Conservation (phyloP, 192 early-diverging fungal species). For the Podila epigama region DNA sequence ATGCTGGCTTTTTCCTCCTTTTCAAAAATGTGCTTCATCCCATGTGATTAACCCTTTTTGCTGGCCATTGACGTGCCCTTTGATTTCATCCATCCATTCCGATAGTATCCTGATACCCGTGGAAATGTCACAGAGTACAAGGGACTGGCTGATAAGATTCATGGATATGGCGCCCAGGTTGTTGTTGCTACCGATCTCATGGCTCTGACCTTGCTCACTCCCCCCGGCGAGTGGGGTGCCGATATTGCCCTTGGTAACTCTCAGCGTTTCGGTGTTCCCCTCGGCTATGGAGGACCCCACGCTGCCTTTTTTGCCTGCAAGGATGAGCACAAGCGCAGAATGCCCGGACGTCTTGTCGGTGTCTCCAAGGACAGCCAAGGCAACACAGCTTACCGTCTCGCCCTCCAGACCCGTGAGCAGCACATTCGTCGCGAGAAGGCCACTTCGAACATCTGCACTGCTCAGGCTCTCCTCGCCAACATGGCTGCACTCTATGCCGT, state of each 20-base stretch:
- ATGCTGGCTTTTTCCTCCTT: not conserved
- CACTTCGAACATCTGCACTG: slow-evolving; percentile 98
- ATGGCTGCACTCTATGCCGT: slow-evolving; percentile 99
- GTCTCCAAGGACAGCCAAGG: slow-evolving; percentile 93
- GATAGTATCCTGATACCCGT: slow-evolving; percentile 92
- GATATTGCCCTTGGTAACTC: slow-evolving; percentile 98
- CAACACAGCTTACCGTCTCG: slow-evolving; percentile 89
- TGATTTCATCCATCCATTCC: not conserved
- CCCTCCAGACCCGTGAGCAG: slow-evolving; percentile 98
- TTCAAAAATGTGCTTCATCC: no score
- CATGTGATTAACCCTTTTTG: not conserved
- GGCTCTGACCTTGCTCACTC: slow-evolving; percentile 87
- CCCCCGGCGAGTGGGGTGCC: slow-evolving; percentile 96
- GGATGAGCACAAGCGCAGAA: slow-evolving; percentile 91
- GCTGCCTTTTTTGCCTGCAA: slow-evolving; percentile 98
- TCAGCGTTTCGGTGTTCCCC: slow-evolving; percentile 98
- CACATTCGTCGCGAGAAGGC: slow-evolving; percentile 99
- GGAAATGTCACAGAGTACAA: slow-evolving; percentile 88
- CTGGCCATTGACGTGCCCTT: not conserved
- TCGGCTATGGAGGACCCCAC: slow-evolving; percentile 99
- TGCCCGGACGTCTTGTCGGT: slow-evolving; percentile 96
- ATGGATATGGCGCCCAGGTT: slow-evolving; percentile 83
- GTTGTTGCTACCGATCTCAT: slow-evolving; percentile 94
- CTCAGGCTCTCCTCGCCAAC: slow-evolving; percentile 98
- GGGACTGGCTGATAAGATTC: slow-evolving; percentile 78